phyloP scores from a whole-genome alignment of 1,139 yeast genomes.

The Pichia sp. region DNA sequence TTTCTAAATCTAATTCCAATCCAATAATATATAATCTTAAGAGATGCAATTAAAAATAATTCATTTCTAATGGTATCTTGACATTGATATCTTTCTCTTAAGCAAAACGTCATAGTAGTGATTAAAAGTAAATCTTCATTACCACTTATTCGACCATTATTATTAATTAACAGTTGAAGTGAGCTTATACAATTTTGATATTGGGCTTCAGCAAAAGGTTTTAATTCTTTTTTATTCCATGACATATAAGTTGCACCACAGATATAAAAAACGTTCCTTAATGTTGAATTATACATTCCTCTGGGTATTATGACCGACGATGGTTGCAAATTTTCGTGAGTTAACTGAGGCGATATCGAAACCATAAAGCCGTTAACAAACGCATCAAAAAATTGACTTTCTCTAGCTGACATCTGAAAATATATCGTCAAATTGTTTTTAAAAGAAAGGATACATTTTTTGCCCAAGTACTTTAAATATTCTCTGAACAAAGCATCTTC shows the following conservation, averaged over 20 bases:
- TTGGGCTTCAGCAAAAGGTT: background rate
- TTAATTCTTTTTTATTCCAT: conserved; percentile 3
- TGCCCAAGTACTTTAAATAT: conserved; percentile 17
- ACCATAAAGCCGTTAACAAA: conserved; percentile 35
- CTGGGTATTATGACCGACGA: conserved; percentile 2
- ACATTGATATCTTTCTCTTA: conserved; percentile 5
- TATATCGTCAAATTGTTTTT: too few relatives aligned
- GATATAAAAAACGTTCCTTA: conserved; percentile 31
- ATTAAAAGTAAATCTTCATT: conserved; percentile 4
- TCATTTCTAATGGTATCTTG: background rate
- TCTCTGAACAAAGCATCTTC: conserved; percentile 20
- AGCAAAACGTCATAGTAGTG: background rate
- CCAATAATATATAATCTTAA: conserved; percentile 2
- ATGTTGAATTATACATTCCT: conserved; percentile 1
- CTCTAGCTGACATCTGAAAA: conserved; percentile 16
- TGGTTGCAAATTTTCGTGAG: background rate
- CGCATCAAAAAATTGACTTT: conserved; percentile 28
- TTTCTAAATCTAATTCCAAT: background rate
- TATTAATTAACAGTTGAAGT: background rate
- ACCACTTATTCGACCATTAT: background rate
- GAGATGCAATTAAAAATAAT: conserved; percentile 2
- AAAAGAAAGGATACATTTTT: conserved; percentile 14
- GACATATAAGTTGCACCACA: conserved; percentile 31
- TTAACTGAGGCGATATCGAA: conserved; percentile 19
- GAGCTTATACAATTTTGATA: background rate